Conservation (phyloP, 192 early-diverging fungal species). For the Linnemannia hyalina region DNA sequence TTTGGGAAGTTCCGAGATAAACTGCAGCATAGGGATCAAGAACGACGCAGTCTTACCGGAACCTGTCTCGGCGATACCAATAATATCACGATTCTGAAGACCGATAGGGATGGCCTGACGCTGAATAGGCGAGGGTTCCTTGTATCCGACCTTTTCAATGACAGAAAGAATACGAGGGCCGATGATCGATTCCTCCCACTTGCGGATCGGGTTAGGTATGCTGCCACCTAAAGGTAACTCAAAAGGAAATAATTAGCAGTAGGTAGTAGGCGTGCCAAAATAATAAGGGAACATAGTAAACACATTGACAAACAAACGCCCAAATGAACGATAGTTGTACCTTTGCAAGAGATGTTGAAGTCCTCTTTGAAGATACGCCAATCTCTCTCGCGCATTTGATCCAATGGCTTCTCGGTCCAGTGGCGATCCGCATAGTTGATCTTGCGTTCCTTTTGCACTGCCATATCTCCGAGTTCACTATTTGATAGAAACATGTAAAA, state of each 20-base stretch:
- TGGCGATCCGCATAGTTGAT: slow-evolving; percentile 91
- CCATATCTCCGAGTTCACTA: slow-evolving; percentile 74
- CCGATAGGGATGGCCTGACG: slow-evolving; percentile 97
- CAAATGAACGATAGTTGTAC: slow-evolving; percentile 21
- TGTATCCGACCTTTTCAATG: slow-evolving; percentile 90
- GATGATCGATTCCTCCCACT: slow-evolving; percentile 88
- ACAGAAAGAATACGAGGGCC: slow-evolving; percentile 77
- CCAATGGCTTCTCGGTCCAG: slow-evolving; percentile 93
- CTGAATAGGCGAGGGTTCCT: slow-evolving; percentile 97
- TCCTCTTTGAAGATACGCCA: slow-evolving; percentile 99
- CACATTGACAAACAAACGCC: background rate
- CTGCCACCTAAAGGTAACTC: slow-evolving; percentile 67
- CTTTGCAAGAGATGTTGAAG: slow-evolving; percentile 95
- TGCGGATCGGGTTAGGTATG: slow-evolving; percentile 91
- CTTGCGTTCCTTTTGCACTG: slow-evolving; percentile 74
- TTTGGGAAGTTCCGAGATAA: slow-evolving; percentile 84
- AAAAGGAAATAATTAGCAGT: background rate
- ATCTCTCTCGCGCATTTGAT: slow-evolving; percentile 95
- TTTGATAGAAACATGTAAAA: background rate
- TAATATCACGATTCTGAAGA: slow-evolving; percentile 90
- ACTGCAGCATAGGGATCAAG: slow-evolving; percentile 94
- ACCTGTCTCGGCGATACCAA: slow-evolving; percentile 90
- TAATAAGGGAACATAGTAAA: background rate
- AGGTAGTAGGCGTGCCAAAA: background rate
- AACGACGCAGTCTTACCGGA: slow-evolving; percentile 98